Evolutionary conservation across 1,284 basidiomycete genomes (phyloP), one percentile per base, ranked within the genome.

Genomic region (Ganoderma meredithae): DNA sequence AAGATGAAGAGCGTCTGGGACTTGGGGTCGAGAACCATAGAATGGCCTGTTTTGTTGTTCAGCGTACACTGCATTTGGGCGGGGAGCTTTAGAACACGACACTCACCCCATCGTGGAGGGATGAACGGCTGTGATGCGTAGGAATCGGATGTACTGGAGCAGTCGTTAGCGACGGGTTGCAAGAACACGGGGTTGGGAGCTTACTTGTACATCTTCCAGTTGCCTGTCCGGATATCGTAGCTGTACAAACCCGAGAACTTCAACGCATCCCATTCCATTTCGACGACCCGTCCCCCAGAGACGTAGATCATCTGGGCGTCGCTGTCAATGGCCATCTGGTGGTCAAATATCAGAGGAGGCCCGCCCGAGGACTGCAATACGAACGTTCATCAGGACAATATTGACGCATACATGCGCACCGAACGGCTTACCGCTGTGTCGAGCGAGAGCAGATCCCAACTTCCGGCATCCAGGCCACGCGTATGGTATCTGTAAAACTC

Each of bases 311-410:
- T 84, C 76, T 93, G 92, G 0, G 85, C 81, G 19, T 92, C 89
- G 33, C 85, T 84, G 74, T 95, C 93, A 71, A 95, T 87, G 47
- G 84, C 88, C 87, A 95, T 92, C 76, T 94, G 91, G 75, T 95
- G 94, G 76, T 95, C 94, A 73, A 90, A 93, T 62, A 95, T 82
- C 43, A 95, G 81, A 1, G 90, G 89, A 6, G 94, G 94, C 0
- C 93, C 93, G 12, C 89, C 89, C 8, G 86, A 83, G 3, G 81
- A 76, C 91, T 92, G 68, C 22, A 41, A 12, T 9, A 13, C 1
- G 2, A 27, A 58, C 22, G 1, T 2, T 19, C 1, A 39, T 58
- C 13, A 58, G 55, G 33, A 22, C 12, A 27, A 27, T 17, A 19
- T 27, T 5, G 22, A n/a, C 22, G 22, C 25, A 60, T 22, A 41